Conservation (phyloP, 2,329 filamentous ascomycete genomes). For the Herpotrichia juniperi region DNA sequence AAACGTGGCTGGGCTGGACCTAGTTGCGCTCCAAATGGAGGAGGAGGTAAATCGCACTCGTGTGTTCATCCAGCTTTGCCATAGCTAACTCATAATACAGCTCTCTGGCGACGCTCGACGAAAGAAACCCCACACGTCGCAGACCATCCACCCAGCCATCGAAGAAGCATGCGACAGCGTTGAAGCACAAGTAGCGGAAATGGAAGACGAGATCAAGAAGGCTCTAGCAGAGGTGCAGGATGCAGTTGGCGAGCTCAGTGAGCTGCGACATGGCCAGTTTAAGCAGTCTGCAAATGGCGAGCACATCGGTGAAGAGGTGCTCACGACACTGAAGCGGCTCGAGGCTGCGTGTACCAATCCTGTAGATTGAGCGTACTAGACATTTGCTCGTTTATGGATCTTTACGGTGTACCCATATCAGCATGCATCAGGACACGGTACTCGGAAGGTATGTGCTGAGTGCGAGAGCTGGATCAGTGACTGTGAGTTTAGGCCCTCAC, state of each 20-base stretch:
- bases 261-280: conserved; percentile 80
- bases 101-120: conserved; percentile 59
- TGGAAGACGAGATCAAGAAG: conserved; percentile 68
- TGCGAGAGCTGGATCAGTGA: too few species aligned
- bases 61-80: background rate
- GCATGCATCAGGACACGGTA: too few species aligned
- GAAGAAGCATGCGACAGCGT: conserved; percentile 69
- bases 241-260: conserved; percentile 76
- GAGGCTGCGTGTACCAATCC: conserved; percentile 63
- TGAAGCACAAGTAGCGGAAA: conserved; percentile 68
- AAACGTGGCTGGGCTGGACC: conserved; percentile 57
- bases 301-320: conserved; percentile 67
- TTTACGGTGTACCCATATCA: too few species aligned
- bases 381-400: too few species aligned
- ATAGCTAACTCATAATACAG: conserved; percentile 46
- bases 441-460: too few species aligned
- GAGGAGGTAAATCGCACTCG: conserved; percentile 39
- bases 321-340: conserved; percentile 69
- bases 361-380: background rate
- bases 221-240: conserved; percentile 68
- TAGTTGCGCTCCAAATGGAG: conserved; percentile 67
- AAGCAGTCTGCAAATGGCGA: conserved; percentile 59
- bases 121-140: conserved; percentile 63
- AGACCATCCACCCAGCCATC: conserved; percentile 71
- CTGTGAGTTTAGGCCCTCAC: too few species aligned